These are phyloP conservation scores for Pelagophyceae sp. DNA, from an alignment of 352 stramenopile species.

Conservation along the genomic window DNA sequence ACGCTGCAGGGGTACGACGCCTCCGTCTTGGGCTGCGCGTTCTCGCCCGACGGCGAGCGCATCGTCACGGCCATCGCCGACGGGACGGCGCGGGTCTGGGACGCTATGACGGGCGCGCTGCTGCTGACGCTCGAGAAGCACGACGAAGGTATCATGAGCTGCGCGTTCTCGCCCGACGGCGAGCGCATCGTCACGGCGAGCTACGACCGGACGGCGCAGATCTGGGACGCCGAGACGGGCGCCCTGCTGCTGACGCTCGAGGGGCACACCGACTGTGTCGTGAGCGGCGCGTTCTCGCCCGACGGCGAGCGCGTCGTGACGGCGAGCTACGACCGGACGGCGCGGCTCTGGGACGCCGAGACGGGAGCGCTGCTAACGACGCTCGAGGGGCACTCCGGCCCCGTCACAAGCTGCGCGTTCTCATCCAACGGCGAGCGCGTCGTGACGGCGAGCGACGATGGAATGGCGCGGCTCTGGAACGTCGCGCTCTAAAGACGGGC, in stretches of 20 bases:
- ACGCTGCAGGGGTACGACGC: too few relatives aligned
- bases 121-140: neutral
- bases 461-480: slow-evolving; percentile 81
- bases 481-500: slow-evolving; percentile 81
- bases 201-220: slow-evolving; percentile 77
- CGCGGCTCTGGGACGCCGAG: neutral
- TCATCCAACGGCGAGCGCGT: neutral
- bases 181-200: slow-evolving; percentile 64
- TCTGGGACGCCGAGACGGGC: slow-evolving; percentile 84
- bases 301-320: neutral
- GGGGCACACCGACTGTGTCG: slow-evolving; percentile 88
- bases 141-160: neutral
- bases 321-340: neutral
- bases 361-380: neutral
- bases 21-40: too few relatives aligned
- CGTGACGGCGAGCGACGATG: slow-evolving; percentile 68
- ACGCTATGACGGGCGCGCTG: neutral
- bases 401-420: neutral
- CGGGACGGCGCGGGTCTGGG: neutral
- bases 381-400: neutral
- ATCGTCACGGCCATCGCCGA: neutral
- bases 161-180: neutral
- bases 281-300: slow-evolving; percentile 77
- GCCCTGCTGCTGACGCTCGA: slow-evolving; percentile 84
- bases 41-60: too few relatives aligned